Conservation (phyloP, 495 filamentous ascomycete genomes). For the Hypoxylon trugodes region DNA sequence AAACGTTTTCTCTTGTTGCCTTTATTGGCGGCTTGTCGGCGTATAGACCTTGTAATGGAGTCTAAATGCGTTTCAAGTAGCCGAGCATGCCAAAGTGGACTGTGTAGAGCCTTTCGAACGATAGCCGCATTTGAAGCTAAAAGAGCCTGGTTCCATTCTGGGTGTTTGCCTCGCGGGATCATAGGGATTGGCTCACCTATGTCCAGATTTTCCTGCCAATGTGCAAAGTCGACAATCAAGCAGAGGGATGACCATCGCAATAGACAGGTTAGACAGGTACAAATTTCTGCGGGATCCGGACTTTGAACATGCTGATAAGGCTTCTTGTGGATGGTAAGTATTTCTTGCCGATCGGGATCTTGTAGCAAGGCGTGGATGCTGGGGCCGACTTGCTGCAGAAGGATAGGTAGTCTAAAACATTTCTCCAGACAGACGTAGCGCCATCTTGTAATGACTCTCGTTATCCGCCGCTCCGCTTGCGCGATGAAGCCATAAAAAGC, state of each 20-base stretch:
- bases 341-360: conserved; percentile 47
- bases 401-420: conserved; percentile 58
- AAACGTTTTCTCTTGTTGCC: conserved; percentile 58
- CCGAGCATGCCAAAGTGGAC: conserved; percentile 57
- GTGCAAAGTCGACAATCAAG: conserved; percentile 60
- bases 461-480: conserved; percentile 50
- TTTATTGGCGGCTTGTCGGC: conserved; percentile 56
- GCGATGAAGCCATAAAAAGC: conserved; percentile 51
- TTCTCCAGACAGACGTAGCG: conserved; percentile 57
- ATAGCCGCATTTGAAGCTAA: conserved; percentile 48
- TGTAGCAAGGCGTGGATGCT: conserved; percentile 45
- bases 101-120: conserved; percentile 51
- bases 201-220: conserved; percentile 62
- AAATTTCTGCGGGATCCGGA: conserved; percentile 50
- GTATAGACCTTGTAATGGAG: conserved; percentile 58
- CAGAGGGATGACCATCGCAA: conserved; percentile 62
- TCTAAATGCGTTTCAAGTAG: conserved; percentile 61
- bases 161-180: conserved; percentile 52
- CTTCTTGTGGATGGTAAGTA: conserved; percentile 49
- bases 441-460: conserved; percentile 45
- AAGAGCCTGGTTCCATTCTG: conserved; percentile 58
- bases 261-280: conserved; percentile 62
- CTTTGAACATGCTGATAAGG: conserved; percentile 58
- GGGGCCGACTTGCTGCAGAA: conserved; percentile 51
- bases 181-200: conserved; percentile 59